Base-by-base conservation (phyloP, 108 stramenopile species). In the Schizochytrium sp. region DNA sequence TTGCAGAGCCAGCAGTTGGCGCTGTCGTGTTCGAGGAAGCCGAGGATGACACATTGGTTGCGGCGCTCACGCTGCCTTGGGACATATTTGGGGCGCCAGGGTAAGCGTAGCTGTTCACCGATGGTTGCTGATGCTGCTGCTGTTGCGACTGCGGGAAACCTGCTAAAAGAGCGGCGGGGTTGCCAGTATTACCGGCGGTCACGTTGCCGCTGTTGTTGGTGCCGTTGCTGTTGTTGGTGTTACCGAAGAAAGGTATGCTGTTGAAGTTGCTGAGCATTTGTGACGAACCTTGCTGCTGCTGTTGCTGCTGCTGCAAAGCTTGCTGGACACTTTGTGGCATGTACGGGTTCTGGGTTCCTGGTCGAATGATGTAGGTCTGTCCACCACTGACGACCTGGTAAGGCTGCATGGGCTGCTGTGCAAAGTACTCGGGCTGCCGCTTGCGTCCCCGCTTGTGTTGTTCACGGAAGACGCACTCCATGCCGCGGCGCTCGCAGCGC, bases 391-490 rank as follows among this genome's bases (percentile, higher is more conserved):
- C 63, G 41, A 69, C 63, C 63, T 69, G 63, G 4, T 69, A 69
- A 1, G 63, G 63, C 18, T 69, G 63, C 63, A 69, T 69, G 4
- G 63, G 63, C 41, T 28, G 63, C 63, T 69, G 63, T 18, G 63
- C 25, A 18, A 69, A 69, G 41, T 69, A 69, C 4, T 69, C 76
- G 12, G 51, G 45, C 76, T 83, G 76, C 48, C 76, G 12, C 28
- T 83, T 83, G 48, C 76, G 76, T 2, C 76, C 76, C 0, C 76
- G 76, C 28, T 83, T 83, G 51, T 83, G 76, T 45, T 83, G 76
- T 4, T 83, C 76, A 6, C 76, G 19, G 48, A 83, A 83, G n/a
- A 53, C 51, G 51, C 76, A 83, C 12, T 47, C 51, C 76, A 83
- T 83, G 23, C 23, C 23, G 16, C 51, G 19, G 12, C 76, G 76